phyloP scores from a whole-genome alignment of 208 protist genomes.

The Naegleria lovaniensis region DNA sequence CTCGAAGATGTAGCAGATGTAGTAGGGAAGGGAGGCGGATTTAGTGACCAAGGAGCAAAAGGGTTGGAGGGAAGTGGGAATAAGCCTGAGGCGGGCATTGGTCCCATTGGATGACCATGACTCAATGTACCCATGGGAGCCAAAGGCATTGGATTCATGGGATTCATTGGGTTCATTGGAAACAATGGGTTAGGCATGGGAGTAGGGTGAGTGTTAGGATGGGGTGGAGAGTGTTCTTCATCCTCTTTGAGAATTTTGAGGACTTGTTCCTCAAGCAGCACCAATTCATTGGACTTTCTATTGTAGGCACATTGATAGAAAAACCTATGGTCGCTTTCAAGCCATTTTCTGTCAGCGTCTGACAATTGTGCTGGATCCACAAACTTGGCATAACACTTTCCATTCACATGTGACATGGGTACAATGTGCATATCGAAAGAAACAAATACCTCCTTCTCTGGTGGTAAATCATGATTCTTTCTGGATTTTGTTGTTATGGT shows the following conservation, averaged over 20 bases:
- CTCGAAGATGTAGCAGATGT: not conserved
- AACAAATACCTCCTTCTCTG: not conserved
- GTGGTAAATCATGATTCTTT: not conserved
- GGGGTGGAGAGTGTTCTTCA: not conserved
- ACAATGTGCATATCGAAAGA: not conserved
- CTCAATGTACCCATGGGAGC: not conserved
- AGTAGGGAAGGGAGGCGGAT: not conserved
- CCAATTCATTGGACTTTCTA: not conserved
- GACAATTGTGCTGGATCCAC: not conserved
- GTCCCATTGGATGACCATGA: not conserved
- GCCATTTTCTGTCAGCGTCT: not conserved
- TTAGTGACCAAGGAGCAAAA: not conserved
- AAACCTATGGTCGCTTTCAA: not conserved
- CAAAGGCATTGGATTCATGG: not conserved
- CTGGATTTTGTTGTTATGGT: not conserved
- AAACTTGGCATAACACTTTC: not conserved
- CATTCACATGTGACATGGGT: not conserved
- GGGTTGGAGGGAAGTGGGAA: not conserved
- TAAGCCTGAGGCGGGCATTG: not conserved
- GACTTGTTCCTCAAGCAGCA: not conserved
- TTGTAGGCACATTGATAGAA: constrained; percentile 22
- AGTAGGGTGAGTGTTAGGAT: not conserved
- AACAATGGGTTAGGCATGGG: not conserved
- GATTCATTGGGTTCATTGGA: not conserved
- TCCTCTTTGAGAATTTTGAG: not conserved